phyloP scores from a whole-genome alignment of 257 asterid genomes.

The Parsonsia alboflavescens region DNA sequence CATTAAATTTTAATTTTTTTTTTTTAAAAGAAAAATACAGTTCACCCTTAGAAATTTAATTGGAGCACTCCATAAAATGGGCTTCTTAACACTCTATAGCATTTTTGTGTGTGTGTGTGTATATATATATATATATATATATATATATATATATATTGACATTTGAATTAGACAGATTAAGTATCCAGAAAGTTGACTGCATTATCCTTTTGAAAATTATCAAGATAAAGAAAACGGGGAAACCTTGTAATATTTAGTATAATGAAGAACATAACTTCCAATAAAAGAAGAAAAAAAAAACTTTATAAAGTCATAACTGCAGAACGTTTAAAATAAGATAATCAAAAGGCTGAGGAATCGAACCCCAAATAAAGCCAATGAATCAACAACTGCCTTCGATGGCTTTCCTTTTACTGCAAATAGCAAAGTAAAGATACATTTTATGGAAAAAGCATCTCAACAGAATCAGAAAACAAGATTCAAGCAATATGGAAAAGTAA shows the following conservation, averaged over 20 bases:
- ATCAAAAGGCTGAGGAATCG: conserved; percentile 24
- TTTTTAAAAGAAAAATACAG: too few relatives aligned
- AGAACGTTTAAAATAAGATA: background rate
- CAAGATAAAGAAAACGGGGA: background rate
- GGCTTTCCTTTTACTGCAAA: conserved; percentile 89
- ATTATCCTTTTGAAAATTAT: background rate
- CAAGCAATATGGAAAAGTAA: background rate
- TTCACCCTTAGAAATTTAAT: too few relatives aligned
- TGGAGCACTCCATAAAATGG: too few relatives aligned
- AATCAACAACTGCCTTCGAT: conserved; percentile 75
- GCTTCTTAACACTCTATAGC: too few relatives aligned
- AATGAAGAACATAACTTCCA: background rate
- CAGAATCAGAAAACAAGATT: conserved; percentile 8
- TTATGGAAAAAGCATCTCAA: conserved; percentile 3
- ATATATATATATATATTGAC: background rate
- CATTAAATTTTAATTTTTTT: too few relatives aligned
- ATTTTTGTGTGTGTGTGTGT: too few relatives aligned
- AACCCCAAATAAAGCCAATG: conserved; percentile 95
- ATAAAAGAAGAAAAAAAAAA: background rate
- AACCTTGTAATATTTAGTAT: too few relatives aligned
- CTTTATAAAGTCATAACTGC: too few relatives aligned
- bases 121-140: too few relatives aligned
- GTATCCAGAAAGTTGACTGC: background rate
- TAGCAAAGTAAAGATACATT: conserved; percentile 19
- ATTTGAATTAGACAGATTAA: background rate